Base-by-base conservation (phyloP, 305 asterid species). In the Solanum hybrid region DNA sequence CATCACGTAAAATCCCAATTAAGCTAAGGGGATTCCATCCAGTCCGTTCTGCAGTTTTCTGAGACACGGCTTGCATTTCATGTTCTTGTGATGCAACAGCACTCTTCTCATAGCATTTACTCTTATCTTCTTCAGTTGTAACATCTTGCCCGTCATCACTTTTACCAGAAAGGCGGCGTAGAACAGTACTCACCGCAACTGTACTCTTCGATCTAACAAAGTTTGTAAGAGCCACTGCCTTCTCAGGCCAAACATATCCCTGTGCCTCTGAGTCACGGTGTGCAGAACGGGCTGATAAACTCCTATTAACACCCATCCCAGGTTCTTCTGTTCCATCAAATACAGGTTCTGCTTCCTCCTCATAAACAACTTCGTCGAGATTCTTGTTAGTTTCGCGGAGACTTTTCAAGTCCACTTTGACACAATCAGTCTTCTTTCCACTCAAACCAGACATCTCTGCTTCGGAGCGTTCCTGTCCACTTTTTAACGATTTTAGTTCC, bases 121-220 rank as follows among this genome's bases (percentile, higher is more conserved):
- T 87, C 79, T 72, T 90, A 75, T 80, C 90, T 87, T 94, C 93
- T 84, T 90, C 96, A 88, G 89, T 93, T 42, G 93, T 56, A 89
- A 46, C 92, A 90, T 92, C 95, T 87, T 86, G 90, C 35, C 93
- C 94, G 82, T 92, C 97, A 60, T 94, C 93, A 80, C 94, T 92
- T 94, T 92, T 96, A 81, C 94, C 95, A 69, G 98, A 96, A 89
- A 97, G 95, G 85, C 94, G 98, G 56, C 97, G 98, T 75, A 97
- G 71, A 89, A 96, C 93, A 90, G 92, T 95, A 85, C 97, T 93
- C 79, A 96, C 93, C 8, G 98, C 98, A 64, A 93, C 92, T 82
- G 89, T 40, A 90, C 99, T 95, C 94, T 96, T 96, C 81, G 93
- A 95, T 94, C 93, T 96, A 20, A 96, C 95, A 89, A 93, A 95